Percentiles rank a stretch among this genome's conserved stretches.
Conservation (phyloP, 495 filamentous ascomycete species). For the Podospora pseudoanserina region DNA sequence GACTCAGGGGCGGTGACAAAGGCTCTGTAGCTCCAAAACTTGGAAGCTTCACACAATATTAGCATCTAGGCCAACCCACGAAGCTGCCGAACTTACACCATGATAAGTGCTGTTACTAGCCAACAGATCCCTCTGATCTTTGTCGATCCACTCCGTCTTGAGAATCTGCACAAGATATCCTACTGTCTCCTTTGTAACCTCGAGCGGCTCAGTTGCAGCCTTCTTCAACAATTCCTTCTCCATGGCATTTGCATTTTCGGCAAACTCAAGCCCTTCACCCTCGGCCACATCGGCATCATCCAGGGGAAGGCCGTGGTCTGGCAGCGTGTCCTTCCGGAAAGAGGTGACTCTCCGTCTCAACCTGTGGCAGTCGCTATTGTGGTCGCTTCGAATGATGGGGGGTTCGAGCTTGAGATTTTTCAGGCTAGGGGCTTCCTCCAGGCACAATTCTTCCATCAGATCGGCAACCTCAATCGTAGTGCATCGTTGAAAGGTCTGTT, state of each 20-base stretch:
- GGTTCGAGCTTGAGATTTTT: conserved; percentile 47
- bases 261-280: conserved; percentile 44
- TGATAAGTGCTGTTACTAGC: conserved; percentile 28
- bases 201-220: conserved; percentile 19
- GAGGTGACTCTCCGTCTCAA: conserved; percentile 33
- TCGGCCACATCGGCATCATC: conserved; percentile 44
- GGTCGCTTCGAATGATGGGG: conserved; percentile 49
- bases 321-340: conserved; percentile 31
- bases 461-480: conserved; percentile 13
- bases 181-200: conserved; percentile 22
- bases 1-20: conserved; percentile 59
- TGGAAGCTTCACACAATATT: conserved; percentile 15
- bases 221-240: conserved; percentile 10
- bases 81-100: conserved; percentile 32
- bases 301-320: conserved; percentile 42
- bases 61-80: conserved; percentile 4
- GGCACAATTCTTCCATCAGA: conserved; percentile 21
- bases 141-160: conserved; percentile 37
- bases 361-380: conserved; percentile 43
- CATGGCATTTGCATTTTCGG: not conserved
- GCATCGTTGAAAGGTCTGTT: conserved; percentile 19
- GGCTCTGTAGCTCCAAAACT: conserved; percentile 34
- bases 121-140: conserved; percentile 34
- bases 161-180: conserved; percentile 26
- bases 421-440: conserved; percentile 7